Evolutionary conservation across 176 grass and related monocot genomes (phyloP).

Genomic region (Rhynchospora tenuis): DNA sequence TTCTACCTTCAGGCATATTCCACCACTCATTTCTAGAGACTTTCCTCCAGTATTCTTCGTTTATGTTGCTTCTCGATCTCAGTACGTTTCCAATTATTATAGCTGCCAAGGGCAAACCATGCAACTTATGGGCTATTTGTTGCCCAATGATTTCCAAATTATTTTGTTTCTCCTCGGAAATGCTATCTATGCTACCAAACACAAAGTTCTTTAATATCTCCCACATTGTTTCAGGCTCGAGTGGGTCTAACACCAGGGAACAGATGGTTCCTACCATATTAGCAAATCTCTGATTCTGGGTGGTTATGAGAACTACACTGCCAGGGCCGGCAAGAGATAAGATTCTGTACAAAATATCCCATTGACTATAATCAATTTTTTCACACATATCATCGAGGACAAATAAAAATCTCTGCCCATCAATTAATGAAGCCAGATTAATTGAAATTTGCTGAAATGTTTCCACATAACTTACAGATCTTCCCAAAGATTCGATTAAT

Average conservation of each 20-base stretch:
- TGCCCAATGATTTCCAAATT: not conserved
- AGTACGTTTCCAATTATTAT: constrained; percentile 12
- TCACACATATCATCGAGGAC: no score
- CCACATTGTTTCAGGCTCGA: constrained; percentile 14
- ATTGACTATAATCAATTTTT: no score
- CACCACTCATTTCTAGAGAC: constrained; percentile 37
- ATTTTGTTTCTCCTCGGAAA: no score
- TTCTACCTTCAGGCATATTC: not conserved
- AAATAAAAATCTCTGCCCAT: no score
- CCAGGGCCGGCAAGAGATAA: not conserved
- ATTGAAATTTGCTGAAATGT: no score
- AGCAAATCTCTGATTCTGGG: constrained; percentile 24
- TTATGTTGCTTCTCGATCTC: constrained; percentile 7
- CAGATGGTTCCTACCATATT: constrained; percentile 13
- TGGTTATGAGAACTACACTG: constrained; percentile 28
- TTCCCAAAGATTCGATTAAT: no score
- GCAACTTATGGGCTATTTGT: constrained; percentile 1
- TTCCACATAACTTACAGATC: no score
- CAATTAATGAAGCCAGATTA: no score
- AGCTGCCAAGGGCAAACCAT: constrained; percentile 25
- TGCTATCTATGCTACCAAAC: not conserved
- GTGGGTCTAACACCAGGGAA: constrained; percentile 8
- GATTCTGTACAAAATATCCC: no score
- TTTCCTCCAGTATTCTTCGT: constrained; percentile 1
- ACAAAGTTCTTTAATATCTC: constrained; percentile 6